Evolutionary conservation across 805 yeast species (phyloP), one percentile per base, ranked within the genome.

Genomic region (Diddensiella transvaalensis): DNA sequence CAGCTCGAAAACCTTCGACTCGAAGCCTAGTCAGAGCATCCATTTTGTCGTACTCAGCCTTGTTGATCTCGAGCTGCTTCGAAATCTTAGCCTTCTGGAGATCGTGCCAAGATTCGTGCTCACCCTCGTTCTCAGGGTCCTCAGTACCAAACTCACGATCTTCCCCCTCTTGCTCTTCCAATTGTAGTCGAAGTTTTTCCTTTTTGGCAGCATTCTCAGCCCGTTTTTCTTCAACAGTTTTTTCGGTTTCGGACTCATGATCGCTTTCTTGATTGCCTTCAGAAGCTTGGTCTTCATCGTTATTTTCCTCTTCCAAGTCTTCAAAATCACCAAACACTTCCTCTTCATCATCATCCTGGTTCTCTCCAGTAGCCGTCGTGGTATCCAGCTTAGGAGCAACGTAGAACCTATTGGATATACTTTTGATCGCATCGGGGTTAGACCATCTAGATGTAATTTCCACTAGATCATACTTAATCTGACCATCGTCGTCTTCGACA

Each of bases 101-200:
- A 65, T 91, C 98, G 65, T 91, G 93, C 99, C 99, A 93, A 0
- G 96, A 89, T 60, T 91, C 97, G 48, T 87, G 88, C 62, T 86
- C 59, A 48, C 79, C 83, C 8, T 26, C 32, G 39, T 67, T 68
- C 62, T 86, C 89, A 10, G 87, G 87, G 54, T 87, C 96, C 53
- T 83, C 87, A 22, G 82, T 88, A 15, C 86, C 87, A 56, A 80
- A 79, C 49, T 80, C 83, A 40, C 80, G 81, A 49, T 80, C 83
- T 55, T 78, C 82, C 49, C 74, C 77, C 58, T 83, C 89, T 63
- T 83, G 88, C 45, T 82, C 88, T 62, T 93, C 98, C 61, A 93
- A 88, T 63, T 93, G 97, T 60, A 87, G 74, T 51, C 89, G 82
- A 50, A 91, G 74, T 60, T 86, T 83, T 55, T 90, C 97, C 61